phyloP scores from a whole-genome alignment of 148 eudicot species.

The Heliamphora exappendiculata region DNA sequence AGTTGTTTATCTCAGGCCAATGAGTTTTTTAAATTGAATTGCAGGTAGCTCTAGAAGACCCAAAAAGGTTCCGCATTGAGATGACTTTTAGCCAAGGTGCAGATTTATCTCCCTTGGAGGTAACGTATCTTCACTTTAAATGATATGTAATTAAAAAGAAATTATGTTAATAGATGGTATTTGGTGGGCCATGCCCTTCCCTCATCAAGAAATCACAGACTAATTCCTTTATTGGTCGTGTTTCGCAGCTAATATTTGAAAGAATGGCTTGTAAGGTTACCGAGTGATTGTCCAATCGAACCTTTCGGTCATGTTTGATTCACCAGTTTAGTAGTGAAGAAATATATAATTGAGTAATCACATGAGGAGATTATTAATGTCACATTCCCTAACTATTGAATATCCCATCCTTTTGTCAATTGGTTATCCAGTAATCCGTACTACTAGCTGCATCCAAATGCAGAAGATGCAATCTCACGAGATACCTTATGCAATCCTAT shows the following conservation, averaged over 20 bases:
- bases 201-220: background rate
- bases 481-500: too few species aligned
- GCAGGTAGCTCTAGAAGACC: slow-evolving; percentile 85
- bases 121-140: slow-evolving; percentile 18
- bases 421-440: too few species aligned
- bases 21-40: slow-evolving; percentile 11
- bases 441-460: too few species aligned
- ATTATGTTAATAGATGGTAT: background rate
- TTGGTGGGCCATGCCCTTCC: background rate
- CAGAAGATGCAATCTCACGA: too few species aligned
- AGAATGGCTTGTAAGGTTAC: background rate
- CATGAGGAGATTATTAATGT: too few species aligned
- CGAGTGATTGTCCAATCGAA: background rate
- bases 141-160: background rate
- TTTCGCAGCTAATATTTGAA: background rate
- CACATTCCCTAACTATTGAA: too few species aligned
- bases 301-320: background rate
- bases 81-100: slow-evolving; percentile 98
- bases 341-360: too few species aligned
- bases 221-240: background rate
- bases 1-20: background rate
- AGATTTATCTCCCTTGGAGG: slow-evolving; percentile 94
- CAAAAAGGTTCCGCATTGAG: slow-evolving; percentile 77
- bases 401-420: too few species aligned
- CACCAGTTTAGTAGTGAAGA: too few species aligned